Evolutionary conservation across 495 filamentous ascomycete species (phyloP).

Genomic region (Penicillium crystallinum): DNA sequence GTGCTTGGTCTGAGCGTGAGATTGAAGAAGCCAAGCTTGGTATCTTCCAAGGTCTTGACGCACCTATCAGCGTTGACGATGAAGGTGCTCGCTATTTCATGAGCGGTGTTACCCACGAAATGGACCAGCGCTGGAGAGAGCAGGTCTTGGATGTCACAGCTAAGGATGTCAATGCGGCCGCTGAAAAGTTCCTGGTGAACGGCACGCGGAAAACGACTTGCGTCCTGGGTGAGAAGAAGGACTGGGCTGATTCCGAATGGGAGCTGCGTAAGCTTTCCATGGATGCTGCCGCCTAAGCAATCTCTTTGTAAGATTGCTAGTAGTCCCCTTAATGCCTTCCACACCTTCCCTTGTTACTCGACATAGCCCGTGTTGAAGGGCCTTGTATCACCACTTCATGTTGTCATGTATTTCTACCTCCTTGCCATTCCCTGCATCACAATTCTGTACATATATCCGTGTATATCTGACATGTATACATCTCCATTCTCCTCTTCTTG

Average conservation of each 20-base stretch:
- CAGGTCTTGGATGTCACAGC: slow-evolving; percentile 82
- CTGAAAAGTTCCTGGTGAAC: slow-evolving; percentile 75
- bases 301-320: not conserved
- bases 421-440: slow-evolving; percentile 5
- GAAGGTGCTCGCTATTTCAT: slow-evolving; percentile 85
- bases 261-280: slow-evolving; percentile 42
- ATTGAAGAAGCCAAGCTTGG: slow-evolving; percentile 94
- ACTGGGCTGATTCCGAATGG: slow-evolving; percentile 56
- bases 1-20: slow-evolving; percentile 78
- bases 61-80: slow-evolving; percentile 77
- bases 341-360: not conserved
- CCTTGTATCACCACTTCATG: not conserved
- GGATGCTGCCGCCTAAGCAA: slow-evolving; percentile 22
- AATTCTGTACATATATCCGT: slow-evolving; percentile 26
- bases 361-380: not conserved
- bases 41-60: slow-evolving; percentile 94
- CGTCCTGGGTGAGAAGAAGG: slow-evolving; percentile 80
- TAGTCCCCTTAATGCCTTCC: not conserved
- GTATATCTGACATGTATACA: slow-evolving; percentile 13
- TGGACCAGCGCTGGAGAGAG: slow-evolving; percentile 82
- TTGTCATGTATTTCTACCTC: slow-evolving; percentile 20
- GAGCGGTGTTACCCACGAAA: slow-evolving; percentile 77
- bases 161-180: slow-evolving; percentile 72
- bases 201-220: slow-evolving; percentile 49
- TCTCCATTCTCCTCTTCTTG: slow-evolving; percentile 8